Conservation (phyloP, 768 basidiomycete species). For the Serpula lacrymans region DNA sequence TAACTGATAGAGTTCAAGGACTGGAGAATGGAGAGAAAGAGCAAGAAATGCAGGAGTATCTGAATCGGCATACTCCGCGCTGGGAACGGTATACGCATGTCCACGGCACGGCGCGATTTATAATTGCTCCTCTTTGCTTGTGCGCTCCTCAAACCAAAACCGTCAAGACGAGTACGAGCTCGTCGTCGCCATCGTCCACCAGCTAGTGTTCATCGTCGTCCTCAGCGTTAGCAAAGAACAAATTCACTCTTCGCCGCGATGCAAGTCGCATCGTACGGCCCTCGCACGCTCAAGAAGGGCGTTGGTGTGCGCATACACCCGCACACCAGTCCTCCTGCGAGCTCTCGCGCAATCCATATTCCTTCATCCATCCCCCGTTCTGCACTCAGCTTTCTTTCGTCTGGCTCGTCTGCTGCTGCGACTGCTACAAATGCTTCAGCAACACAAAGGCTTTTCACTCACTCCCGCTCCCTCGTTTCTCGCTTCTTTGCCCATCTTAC, state of each 20-base stretch:
- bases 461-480: constrained; percentile 53
- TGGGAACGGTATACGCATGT: too few species aligned
- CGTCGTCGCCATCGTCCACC: not conserved
- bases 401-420: too few species aligned
- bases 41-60: constrained; percentile 1
- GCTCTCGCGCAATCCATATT: constrained; percentile 44
- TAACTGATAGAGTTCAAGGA: too few species aligned
- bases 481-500: constrained; percentile 56
- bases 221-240: not conserved
- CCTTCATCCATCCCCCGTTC: constrained; percentile 36
- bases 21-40: too few species aligned
- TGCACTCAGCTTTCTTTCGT: constrained; percentile 25
- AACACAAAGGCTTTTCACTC: constrained; percentile 45
- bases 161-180: too few species aligned
- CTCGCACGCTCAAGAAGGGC: constrained; percentile 22
- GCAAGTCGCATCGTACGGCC: constrained; percentile 22
- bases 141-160: not conserved
- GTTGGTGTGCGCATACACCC: constrained; percentile 10
- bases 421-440: too few species aligned
- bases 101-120: constrained; percentile 9
- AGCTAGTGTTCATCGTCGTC: not conserved
- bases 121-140: not conserved
- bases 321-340: not conserved
- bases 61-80: constrained; percentile 25
- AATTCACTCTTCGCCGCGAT: constrained; percentile 13